Conservation (phyloP, 495 filamentous ascomycete species). For the Chaetomium cochliodes region DNA sequence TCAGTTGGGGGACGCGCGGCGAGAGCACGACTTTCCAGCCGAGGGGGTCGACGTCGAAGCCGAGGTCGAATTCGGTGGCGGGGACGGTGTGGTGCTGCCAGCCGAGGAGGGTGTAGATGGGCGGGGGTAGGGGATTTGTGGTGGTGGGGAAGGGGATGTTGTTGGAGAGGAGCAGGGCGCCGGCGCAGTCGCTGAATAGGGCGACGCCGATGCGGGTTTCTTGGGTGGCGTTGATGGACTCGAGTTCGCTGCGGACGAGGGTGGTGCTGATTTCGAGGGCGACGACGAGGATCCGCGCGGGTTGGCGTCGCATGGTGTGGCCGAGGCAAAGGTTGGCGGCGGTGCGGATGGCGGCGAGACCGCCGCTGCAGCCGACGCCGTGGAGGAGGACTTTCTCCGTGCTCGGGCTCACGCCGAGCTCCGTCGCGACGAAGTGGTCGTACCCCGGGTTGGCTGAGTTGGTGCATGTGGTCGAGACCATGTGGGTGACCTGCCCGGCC, state of each 20-base stretch:
- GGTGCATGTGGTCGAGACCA: slow-evolving; percentile 65
- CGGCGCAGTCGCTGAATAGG: slow-evolving; percentile 64
- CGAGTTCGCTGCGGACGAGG: slow-evolving; percentile 58
- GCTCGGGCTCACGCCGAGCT: slow-evolving; percentile 48
- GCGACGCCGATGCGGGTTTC: slow-evolving; percentile 57
- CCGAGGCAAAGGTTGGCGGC: slow-evolving; percentile 62
- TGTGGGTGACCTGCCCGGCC: slow-evolving; percentile 57
- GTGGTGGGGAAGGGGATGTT: slow-evolving; percentile 50
- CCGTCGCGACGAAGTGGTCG: slow-evolving; percentile 60
- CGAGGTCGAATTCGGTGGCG: slow-evolving; percentile 55
- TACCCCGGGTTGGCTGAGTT: slow-evolving; percentile 68
- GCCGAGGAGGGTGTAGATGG: slow-evolving; percentile 56
- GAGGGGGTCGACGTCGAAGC: slow-evolving; percentile 58
- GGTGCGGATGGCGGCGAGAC: slow-evolving; percentile 60
- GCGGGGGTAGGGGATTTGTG: slow-evolving; percentile 53
- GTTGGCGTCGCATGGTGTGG: slow-evolving; percentile 49
- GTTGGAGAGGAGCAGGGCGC: slow-evolving; percentile 59
- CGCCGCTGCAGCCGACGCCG: slow-evolving; percentile 64
- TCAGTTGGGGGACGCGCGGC: slow-evolving; percentile 54
- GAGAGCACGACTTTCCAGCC: slow-evolving; percentile 64
- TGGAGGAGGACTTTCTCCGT: slow-evolving; percentile 61
- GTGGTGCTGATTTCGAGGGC: slow-evolving; percentile 61
- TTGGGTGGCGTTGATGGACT: slow-evolving; percentile 52
- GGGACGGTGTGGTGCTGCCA: slow-evolving; percentile 58
- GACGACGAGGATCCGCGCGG: slow-evolving; percentile 57